These are phyloP conservation scores for Botrytis deweyae DNA, from an alignment of 2,329 filamentous ascomycete genomes.

Conservation along the genomic window DNA sequence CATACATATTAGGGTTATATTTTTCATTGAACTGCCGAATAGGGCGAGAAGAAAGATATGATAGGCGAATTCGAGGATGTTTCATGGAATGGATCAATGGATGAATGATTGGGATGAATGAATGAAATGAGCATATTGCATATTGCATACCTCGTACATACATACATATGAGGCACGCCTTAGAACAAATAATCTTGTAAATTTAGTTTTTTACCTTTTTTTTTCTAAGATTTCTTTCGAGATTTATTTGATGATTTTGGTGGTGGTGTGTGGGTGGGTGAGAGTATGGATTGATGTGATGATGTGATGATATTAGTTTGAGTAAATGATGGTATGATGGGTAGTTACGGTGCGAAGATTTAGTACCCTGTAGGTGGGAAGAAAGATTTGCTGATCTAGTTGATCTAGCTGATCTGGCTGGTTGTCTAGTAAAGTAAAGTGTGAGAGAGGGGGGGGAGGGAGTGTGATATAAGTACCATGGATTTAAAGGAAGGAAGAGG, in stretches of 20 bases:
- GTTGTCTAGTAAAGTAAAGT: neutral
- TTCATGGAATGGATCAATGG: conserved; percentile 4
- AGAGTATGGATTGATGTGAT: neutral
- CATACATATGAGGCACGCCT: neutral
- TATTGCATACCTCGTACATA: neutral
- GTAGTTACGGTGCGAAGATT: neutral
- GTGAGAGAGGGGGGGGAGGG: too few relatives aligned
- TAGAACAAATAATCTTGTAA: conserved; percentile 1
- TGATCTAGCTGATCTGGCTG: neutral
- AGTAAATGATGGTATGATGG: neutral
- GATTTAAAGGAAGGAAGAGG: neutral
- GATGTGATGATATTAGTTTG: neutral
- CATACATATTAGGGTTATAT: conserved; percentile 8
- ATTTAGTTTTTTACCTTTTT: neutral
- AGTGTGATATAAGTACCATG: neutral
- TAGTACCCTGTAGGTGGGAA: rapidly evolving
- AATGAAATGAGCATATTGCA: neutral
- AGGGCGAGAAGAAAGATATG: neutral
- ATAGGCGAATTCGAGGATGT: neutral
- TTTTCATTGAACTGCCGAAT: conserved; percentile 1
- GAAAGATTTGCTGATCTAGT: neutral
- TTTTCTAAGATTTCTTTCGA: neutral
- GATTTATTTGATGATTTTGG: neutral
- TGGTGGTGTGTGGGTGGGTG: neutral
- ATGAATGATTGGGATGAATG: conserved; percentile 9